phyloP scores from a whole-genome alignment of 2,329 filamentous ascomycete genomes.

The Teratosphaeria gauchensis region DNA sequence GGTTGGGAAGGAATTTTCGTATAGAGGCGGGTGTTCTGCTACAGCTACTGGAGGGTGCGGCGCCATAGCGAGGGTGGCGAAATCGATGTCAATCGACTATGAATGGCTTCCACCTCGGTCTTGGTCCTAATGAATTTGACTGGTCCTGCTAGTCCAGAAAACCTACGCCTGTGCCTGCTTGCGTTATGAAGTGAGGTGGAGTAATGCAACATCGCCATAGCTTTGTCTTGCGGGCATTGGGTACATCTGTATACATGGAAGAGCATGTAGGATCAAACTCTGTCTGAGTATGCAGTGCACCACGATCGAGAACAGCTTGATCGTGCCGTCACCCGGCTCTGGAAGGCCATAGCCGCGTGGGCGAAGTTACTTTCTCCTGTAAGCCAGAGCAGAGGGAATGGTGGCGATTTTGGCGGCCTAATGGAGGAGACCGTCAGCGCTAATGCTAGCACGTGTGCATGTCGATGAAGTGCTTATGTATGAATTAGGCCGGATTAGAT shows the following conservation, averaged over 20 bases:
- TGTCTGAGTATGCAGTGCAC: no score
- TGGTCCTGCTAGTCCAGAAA: background rate
- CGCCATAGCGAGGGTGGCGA: background rate
- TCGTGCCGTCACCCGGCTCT: no score
- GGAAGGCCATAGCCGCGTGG: background rate
- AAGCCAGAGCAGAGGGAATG: background rate
- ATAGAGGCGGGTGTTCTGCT: background rate
- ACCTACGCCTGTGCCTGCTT: background rate
- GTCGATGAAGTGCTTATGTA: background rate
- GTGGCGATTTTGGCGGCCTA: no score
- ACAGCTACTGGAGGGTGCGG: background rate
- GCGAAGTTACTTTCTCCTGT: background rate
- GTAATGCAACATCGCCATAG: background rate
- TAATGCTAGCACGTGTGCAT: background rate
- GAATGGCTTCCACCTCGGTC: background rate
- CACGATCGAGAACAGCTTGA: no score
- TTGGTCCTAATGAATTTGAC: background rate
- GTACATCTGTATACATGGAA: background rate
- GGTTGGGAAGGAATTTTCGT: background rate
- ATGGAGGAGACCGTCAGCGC: no score
- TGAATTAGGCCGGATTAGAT: no score
- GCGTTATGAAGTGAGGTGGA: background rate
- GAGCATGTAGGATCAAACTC: no score
- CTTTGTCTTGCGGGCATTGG: background rate
- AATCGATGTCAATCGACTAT: background rate